Evolutionary conservation across 75 land plant species (phyloP), one percentile per base, ranked within the genome.

Genomic region (Pseudotsuga menziesii): DNA sequence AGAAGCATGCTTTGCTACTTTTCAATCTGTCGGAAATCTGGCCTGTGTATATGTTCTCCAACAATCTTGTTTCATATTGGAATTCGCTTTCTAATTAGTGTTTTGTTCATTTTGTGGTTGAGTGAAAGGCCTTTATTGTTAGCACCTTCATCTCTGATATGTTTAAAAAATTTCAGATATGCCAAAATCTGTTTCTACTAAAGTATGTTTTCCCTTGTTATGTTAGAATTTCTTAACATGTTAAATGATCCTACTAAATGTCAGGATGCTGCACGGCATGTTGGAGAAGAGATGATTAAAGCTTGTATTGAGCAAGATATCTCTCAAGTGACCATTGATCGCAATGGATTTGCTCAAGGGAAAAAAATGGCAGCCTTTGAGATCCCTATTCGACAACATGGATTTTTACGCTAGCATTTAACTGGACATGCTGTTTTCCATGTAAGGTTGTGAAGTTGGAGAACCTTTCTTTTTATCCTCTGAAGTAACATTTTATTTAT

Each of bases 261-360:
- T 35, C 80, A 90, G 92, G 92, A 88, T 79, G 90, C 88, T 39
- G 92, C 92, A 77, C 41, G 80, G 48, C 70, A 66, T 22, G 88
- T 88, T 58, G 92, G 92, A 0, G 90, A 90, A 84, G 92, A 85
- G 77, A 80, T 90, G 23, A 66, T 88, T n/a, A 85, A 88, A 79
- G 81, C 86, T 14, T 85, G 89, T 72, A 71, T 73, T 22, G 83
- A 82, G 56, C 76, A 85, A 35, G 66, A 80, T 32, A 84, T 90
- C 13, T 48, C 77, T 16, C 88, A 90, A 66, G 82, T 90, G 29
- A 80, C 74, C 13, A 84, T 83, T 77, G 92, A 90, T 80, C 80
- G 88, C 26, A 90, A 90, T 79, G 92, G 92, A 6, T 82, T 76
- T 71, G 76, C 86, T 67, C 73, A 82, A 23, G 90, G 88, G 3